Evolutionary conservation across 2,329 filamentous ascomycete genomes (phyloP).

Genomic region (Cyclaneusma minus): DNA sequence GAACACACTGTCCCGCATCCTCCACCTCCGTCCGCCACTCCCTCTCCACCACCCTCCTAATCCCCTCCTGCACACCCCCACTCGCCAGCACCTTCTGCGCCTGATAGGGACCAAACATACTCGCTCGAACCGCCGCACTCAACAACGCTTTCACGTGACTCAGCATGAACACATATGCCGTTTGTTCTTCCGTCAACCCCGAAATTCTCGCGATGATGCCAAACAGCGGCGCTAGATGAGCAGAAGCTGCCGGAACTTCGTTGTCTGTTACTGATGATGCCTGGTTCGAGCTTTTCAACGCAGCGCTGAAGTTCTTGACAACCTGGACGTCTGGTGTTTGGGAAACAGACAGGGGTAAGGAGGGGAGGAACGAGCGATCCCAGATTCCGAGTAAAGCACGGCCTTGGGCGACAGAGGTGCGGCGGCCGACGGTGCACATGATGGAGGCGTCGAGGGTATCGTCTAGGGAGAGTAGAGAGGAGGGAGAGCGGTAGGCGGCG

Average conservation of each 20-base stretch:
- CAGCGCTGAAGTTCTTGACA: slow-evolving; percentile 13
- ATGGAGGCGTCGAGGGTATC: slow-evolving; percentile 64
- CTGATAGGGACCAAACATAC: slow-evolving; percentile 68
- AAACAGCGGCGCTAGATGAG: slow-evolving; percentile 57
- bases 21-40: slow-evolving; percentile 45
- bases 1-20: slow-evolving; percentile 59
- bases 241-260: slow-evolving; percentile 30
- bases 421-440: slow-evolving; percentile 62
- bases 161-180: slow-evolving; percentile 62
- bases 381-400: slow-evolving; percentile 60
- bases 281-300: slow-evolving; percentile 10
- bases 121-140: slow-evolving; percentile 62
- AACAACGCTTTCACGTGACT: slow-evolving; percentile 63
- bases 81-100: slow-evolving; percentile 59
- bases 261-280: slow-evolving; percentile 4
- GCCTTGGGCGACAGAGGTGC: slow-evolving; percentile 63
- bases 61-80: slow-evolving; percentile 35
- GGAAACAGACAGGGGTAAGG: too few species aligned
- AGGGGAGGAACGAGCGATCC: slow-evolving; percentile 48
- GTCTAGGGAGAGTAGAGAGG: slow-evolving; percentile 41
- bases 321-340: slow-evolving; percentile 8
- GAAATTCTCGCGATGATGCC: slow-evolving; percentile 50
- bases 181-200: slow-evolving; percentile 41
- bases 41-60: slow-evolving; percentile 39
- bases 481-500: slow-evolving; percentile 43